Evolutionary conservation across 2,329 filamentous ascomycete genomes (phyloP), one percentile per base, ranked within the genome.

Genomic region (Colletotrichum aenigma): DNA sequence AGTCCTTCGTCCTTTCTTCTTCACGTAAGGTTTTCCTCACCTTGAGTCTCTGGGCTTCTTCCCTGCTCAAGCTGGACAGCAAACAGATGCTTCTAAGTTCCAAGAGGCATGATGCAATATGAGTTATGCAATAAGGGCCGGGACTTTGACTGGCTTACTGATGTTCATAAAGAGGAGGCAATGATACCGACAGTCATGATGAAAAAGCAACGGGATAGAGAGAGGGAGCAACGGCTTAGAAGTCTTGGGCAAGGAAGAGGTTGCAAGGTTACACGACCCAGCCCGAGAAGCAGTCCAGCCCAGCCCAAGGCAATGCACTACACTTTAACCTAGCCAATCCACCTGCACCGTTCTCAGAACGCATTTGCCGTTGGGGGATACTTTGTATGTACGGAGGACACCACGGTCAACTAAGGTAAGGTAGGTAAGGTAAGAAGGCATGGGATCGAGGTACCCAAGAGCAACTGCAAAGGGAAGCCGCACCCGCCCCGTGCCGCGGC

Each of bases 391-490:
- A 28, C 43, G 43, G 21, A 2, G 1, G 43, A 52, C 43, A 48
- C 43, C n/a, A 52, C 43, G 43, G 43, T 52, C 43, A 52, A 52
- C 43, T 13, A 48, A 48, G 43, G 43, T 52, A 48, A 48, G 6
- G 38, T 48, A 36, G 32, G 32, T 34, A 34, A 24, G 24, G 24
- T 26, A 38, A 64, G 62, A 15, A 28, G 24, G 61, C 15, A 21
- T 21, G 32, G 30, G 30, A 36, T 24, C 24, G 60, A 38, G 26
- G 60, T 21, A 30, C 38, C 18, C 38, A 67, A 34, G 28, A 26
- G 32, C 48, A 38, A 32, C 43, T 66, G 13, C 43, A 65, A 76
- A 74, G 64, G 70, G 74, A 74, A 69, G 70, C 74, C 65, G 70
- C 74, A 76, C 48, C 74, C 64, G 58, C 61, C 16, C 34, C 21